Percentiles rank a stretch among this genome's conserved stretches.
These are phyloP conservation scores for Barnettozyma pratensis DNA, from an alignment of 805 yeast species.

Conservation along the genomic window DNA sequence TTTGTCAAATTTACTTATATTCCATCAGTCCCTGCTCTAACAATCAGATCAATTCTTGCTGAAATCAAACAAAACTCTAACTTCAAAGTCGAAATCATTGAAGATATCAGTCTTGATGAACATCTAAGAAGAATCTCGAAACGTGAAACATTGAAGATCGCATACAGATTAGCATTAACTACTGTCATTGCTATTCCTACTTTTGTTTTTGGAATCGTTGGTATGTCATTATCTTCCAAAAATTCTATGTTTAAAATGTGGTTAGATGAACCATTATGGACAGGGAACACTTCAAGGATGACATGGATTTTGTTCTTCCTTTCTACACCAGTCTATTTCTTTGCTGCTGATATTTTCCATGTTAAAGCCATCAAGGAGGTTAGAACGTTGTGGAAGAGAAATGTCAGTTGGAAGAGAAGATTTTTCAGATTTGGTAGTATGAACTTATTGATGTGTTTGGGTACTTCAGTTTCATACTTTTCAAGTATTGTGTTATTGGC, in stretches of 20 bases:
- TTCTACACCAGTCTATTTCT: constrained; percentile 70
- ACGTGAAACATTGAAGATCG: constrained; percentile 42
- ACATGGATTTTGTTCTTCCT: constrained; percentile 62
- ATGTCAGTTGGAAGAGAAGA: constrained; percentile 50
- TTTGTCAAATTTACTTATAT: constrained; percentile 58
- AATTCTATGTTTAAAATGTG: constrained; percentile 40
- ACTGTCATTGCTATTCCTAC: constrained; percentile 59
- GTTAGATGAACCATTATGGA: constrained; percentile 59
- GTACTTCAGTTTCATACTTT: constrained; percentile 68
- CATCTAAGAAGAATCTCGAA: constrained; percentile 46
- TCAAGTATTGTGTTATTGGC: constrained; percentile 56
- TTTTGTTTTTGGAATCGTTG: constrained; percentile 62
- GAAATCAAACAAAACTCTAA: constrained; percentile 40
- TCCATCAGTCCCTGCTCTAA: constrained; percentile 49
- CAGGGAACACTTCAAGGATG: constrained; percentile 53
- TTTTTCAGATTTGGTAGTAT: constrained; percentile 71
- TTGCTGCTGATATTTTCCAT: constrained; percentile 71
- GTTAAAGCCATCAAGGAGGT: constrained; percentile 59
- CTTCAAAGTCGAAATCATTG: constrained; percentile 49
- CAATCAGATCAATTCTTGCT: constrained; percentile 50
- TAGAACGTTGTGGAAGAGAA: constrained; percentile 48
- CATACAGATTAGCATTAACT: constrained; percentile 43
- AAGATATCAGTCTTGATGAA: constrained; percentile 57
- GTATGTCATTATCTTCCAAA: constrained; percentile 53
- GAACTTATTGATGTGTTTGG: constrained; percentile 68